Evolutionary conservation across 2,329 filamentous ascomycete species (phyloP).

Genomic region (Scedosporium dehoogii): DNA sequence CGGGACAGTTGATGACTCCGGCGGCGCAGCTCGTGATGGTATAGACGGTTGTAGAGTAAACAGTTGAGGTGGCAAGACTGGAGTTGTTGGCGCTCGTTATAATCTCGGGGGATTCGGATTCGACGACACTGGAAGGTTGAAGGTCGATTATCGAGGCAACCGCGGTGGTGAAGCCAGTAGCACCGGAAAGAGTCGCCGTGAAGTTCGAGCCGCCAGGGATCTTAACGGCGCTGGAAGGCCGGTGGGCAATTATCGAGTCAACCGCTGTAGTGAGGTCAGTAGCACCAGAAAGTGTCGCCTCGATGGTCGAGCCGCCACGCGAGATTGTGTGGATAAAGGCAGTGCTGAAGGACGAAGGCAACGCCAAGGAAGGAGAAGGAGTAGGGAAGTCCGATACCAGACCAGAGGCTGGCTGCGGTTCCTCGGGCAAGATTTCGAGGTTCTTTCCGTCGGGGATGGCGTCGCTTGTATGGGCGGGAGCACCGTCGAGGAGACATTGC

Average conservation of each 20-base stretch:
- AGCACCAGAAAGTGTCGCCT: not conserved
- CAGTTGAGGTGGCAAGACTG: slow-evolving; percentile 14
- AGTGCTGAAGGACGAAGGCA: not conserved
- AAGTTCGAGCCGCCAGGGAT: not conserved
- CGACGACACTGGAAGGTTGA: too few relatives aligned
- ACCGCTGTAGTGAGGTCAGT: not conserved
- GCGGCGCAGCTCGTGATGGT: slow-evolving; percentile 26
- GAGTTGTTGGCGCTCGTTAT: not conserved
- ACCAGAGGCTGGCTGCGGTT: not conserved
- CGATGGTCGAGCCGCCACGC: not conserved
- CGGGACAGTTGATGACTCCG: slow-evolving; percentile 28
- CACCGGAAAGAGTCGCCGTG: not conserved
- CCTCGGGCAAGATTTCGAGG: slow-evolving; percentile 2
- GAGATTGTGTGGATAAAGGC: not conserved
- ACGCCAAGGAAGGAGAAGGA: not conserved
- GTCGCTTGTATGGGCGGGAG: slow-evolving; percentile 5
- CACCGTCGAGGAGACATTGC: slow-evolving; percentile 20
- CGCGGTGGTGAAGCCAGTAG: not conserved
- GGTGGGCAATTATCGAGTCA: too few relatives aligned
- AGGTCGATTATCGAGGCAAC: not conserved
- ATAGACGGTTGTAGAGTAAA: slow-evolving; percentile 16
- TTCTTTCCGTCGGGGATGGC: slow-evolving; percentile 7
- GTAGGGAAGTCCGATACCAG: slow-evolving; percentile 10
- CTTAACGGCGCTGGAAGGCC: too few relatives aligned
- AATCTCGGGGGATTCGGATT: slow-evolving; percentile 8